Evolutionary conservation across 1,284 basidiomycete species (phyloP).

Genomic region (Stereum hirsutum): DNA sequence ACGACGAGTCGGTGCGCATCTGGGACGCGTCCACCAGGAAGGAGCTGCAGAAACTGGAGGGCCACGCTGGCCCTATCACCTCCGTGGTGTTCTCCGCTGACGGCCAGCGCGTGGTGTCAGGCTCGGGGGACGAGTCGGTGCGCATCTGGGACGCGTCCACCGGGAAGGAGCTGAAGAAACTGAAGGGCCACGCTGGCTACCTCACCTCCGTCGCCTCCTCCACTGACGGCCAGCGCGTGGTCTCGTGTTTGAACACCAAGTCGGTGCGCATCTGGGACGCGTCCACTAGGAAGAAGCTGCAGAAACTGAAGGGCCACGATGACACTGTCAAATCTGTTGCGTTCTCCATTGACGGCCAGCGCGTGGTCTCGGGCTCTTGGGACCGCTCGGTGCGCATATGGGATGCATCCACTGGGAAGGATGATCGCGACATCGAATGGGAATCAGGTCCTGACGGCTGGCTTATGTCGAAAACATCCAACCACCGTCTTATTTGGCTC

Average conservation of each 20-base stretch:
- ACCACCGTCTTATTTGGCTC: too few relatives aligned
- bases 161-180: not conserved
- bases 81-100: not conserved
- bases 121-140: not conserved
- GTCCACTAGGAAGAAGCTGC: not conserved
- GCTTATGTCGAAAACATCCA: too few relatives aligned
- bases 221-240: not conserved
- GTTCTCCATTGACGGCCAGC: not conserved
- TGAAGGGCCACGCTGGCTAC: not conserved
- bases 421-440: too few relatives aligned
- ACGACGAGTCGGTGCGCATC: too few relatives aligned
- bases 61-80: slow-evolving; percentile 9
- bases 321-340: not conserved
- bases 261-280: not conserved
- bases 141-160: not conserved
- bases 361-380: not conserved
- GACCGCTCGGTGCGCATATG: not conserved
- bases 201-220: not conserved
- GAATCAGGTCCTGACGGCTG: too few relatives aligned
- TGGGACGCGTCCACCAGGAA: too few relatives aligned
- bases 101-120: not conserved
- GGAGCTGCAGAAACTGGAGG: too few relatives aligned
- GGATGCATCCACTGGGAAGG: too few relatives aligned
- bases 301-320: not conserved
- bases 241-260: not conserved